phyloP scores from a whole-genome alignment of 2,329 filamentous ascomycete species.

The Microdochium paspali region DNA sequence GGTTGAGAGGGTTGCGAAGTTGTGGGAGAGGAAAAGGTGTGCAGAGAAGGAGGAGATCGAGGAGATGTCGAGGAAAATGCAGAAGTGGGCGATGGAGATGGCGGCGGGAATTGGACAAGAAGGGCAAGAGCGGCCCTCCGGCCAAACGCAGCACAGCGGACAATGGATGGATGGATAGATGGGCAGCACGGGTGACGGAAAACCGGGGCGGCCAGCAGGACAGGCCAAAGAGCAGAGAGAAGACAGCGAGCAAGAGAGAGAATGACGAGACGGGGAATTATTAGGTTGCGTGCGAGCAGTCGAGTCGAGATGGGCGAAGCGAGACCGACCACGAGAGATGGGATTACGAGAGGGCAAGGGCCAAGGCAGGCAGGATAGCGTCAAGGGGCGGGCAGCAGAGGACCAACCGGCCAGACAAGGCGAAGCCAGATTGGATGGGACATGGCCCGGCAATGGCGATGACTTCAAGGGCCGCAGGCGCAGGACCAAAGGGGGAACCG shows the following conservation, averaged over 20 bases:
- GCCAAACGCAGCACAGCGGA: neutral
- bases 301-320: no score
- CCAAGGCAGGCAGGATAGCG: neutral
- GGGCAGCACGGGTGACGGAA: neutral
- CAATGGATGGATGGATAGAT: no score
- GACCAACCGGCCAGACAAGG: no score
- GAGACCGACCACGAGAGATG: neutral
- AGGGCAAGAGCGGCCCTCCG: neutral
- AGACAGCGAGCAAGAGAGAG: no score
- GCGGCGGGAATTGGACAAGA: neutral
- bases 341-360: neutral
- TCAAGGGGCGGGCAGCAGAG: neutral
- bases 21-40: neutral
- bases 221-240: neutral
- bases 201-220: neutral
- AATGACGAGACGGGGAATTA: no score
- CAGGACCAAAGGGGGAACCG: no score
- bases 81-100: neutral
- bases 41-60: neutral
- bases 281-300: no score
- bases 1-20: neutral
- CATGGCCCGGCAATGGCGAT: no score
- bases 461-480: no score
- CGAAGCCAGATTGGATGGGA: no score
- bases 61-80: neutral